Base-by-base conservation (phyloP, 352 stramenopile genomes). In the Sclerospora graminicola region DNA sequence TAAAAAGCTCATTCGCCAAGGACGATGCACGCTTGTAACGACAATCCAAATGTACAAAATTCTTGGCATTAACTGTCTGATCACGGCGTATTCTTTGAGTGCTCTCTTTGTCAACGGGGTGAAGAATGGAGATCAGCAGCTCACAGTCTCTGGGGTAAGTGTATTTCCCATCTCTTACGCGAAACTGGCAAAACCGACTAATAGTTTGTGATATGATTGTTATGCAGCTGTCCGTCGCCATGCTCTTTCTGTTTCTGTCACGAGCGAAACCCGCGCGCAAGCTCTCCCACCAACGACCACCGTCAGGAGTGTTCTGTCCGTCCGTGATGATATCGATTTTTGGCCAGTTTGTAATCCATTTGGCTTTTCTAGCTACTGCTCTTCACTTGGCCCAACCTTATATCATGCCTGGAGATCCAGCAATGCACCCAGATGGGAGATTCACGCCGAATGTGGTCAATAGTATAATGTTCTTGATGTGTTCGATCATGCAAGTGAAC, bases 41-140 rank as follows among this genome's bases (percentile, higher is more conserved):
- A 98, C 97, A 28, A 94, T 99, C 47, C 95, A 99, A 71, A 95
- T 97, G 79, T 98, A 98, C 69, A 95, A 98, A 66, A 99, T 99
- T 45, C 61, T 99, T 21, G 95, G 92, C 3, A 82, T 99, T 5
- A 98, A 99, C 68, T 99, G 96, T 57, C 64, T 99, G 6, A 96
- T 98, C 39, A 97, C 85, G 61, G 97, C 95, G 35, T 98, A 98
- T 61, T 97, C 97, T 49, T 67, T 99, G 26, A 98, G 89, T 29
- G 95, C 92, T 56, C 74, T 99, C 8, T 98, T 98, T 62, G 61
- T 99, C 14, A 78, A 97, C 54, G 97, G 97, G 47, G 95, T 98
- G 35, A 98, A 99, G 69, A 97, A 98, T 52, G 95, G 94, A 14
- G 97, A 99, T 73, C 88, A 87, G 41, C 95, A 99, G 66, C 69